Evolutionary conservation across 257 asterid genomes (phyloP).

Genomic region (Nicotiana attenuata): DNA sequence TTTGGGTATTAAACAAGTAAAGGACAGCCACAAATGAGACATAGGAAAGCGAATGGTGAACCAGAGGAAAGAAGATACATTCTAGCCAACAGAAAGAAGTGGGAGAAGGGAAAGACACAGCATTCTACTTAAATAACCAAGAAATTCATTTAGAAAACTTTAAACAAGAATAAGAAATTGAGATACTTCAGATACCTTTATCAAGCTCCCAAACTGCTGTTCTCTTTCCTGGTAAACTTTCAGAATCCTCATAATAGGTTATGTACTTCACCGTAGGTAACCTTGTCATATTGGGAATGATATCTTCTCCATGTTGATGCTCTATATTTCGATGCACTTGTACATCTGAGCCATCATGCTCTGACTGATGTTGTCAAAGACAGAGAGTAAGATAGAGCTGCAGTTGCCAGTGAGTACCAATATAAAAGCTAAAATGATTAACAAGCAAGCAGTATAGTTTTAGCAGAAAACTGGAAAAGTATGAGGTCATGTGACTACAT

Average conservation of each 20-base stretch:
- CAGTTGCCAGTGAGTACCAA: not conserved
- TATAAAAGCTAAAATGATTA: not conserved
- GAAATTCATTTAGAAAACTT: not conserved
- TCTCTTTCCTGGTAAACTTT: slow-evolving; percentile 87
- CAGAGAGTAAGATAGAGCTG: slow-evolving; percentile 10
- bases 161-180: slow-evolving; percentile 3
- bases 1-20: not conserved
- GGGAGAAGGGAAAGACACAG: not conserved
- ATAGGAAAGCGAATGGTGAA: not conserved
- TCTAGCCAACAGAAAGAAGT: not conserved
- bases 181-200: slow-evolving; percentile 50
- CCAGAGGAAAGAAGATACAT: not conserved
- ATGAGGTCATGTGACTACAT: not conserved
- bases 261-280: slow-evolving; percentile 81
- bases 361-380: slow-evolving; percentile 45
- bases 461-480: slow-evolving; percentile 4
- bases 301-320: slow-evolving; percentile 68
- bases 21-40: not conserved
- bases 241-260: slow-evolving; percentile 95
- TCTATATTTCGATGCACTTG: slow-evolving; percentile 75
- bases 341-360: slow-evolving; percentile 93
- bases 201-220: slow-evolving; percentile 99
- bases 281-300: slow-evolving; percentile 88
- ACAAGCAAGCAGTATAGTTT: not conserved
- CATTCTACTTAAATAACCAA: not conserved